Conservation (phyloP, 31 red algal genomes). For the Asparagopsis taxiformis region DNA sequence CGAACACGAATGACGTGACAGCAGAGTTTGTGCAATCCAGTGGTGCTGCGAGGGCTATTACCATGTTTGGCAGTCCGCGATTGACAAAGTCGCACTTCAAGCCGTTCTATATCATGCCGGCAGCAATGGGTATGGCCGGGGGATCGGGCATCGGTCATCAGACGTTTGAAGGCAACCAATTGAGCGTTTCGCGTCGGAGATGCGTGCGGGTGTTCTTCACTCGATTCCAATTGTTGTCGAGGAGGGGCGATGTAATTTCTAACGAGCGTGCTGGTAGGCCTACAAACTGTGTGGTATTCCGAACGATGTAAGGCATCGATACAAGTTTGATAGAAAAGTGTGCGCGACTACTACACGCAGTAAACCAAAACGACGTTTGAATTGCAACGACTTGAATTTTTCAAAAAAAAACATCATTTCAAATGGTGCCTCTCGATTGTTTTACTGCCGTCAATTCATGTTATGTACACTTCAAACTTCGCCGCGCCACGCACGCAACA, state of each 20-base stretch:
- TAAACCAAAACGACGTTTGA: too few relatives aligned
- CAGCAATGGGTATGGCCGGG: neutral
- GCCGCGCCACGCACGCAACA: neutral
- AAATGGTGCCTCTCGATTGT: too few relatives aligned
- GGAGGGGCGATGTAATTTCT: neutral
- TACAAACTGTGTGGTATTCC: conserved; percentile 44
- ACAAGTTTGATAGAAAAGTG: too few relatives aligned
- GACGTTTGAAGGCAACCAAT: conserved; percentile 35
- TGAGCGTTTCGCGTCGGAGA: neutral
- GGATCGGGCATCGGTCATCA: conserved; percentile 59
- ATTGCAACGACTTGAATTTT: too few relatives aligned
- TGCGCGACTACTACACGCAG: too few relatives aligned
- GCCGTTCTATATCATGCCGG: conserved; percentile 13
- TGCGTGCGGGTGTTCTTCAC: conserved; percentile 44
- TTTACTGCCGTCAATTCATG: too few relatives aligned
- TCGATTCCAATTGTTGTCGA: conserved; percentile 10
- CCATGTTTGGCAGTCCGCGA: neutral
- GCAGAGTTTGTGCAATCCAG: neutral
- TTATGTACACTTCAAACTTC: too few relatives aligned
- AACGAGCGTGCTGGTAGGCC: neutral
- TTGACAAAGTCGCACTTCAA: conserved; percentile 60
- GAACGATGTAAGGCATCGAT: conserved; percentile 10
- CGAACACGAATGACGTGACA: neutral
- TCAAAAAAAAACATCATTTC: too few relatives aligned
- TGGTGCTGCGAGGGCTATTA: neutral